Evolutionary conservation across 2,329 filamentous ascomycete species (phyloP).

Genomic region (Colletotrichum acutatum): DNA sequence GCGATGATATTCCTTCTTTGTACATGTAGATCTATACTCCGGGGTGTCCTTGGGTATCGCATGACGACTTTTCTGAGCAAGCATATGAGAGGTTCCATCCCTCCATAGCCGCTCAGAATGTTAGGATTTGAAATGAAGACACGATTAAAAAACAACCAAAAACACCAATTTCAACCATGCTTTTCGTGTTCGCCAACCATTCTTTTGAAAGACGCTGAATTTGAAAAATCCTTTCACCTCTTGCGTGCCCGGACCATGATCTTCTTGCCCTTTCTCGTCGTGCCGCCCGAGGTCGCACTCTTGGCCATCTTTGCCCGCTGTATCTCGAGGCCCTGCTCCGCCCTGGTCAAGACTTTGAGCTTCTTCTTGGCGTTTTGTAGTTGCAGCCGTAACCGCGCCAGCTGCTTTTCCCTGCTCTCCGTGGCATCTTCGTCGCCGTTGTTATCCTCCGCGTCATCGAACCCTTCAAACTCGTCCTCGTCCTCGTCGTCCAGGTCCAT

Average conservation of each 20-base stretch:
- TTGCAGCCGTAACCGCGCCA: constrained; percentile 59
- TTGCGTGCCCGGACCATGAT: constrained; percentile 72
- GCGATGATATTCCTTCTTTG: constrained; percentile 24
- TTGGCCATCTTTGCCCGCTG: constrained; percentile 74
- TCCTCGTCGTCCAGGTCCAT: constrained; percentile 41
- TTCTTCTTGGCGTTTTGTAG: constrained; percentile 64
- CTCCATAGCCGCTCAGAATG: constrained; percentile 24
- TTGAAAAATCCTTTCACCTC: constrained; percentile 51
- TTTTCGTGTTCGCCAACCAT: constrained; percentile 27
- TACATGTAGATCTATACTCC: constrained; percentile 36
- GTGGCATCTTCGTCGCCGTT: constrained; percentile 44
- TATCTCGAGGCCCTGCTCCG: constrained; percentile 67
- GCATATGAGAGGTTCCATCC: constrained; percentile 10
- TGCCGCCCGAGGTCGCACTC: constrained; percentile 68
- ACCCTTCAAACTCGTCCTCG: constrained; percentile 40
- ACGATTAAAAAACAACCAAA: constrained; percentile 5
- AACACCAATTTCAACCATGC: constrained; percentile 4
- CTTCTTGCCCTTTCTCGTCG: constrained; percentile 70
- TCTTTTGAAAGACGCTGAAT: neutral
- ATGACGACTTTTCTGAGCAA: constrained; percentile 36
- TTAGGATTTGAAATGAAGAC: constrained; percentile 31
- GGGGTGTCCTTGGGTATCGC: constrained; percentile 36
- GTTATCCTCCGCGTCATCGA: constrained; percentile 36
- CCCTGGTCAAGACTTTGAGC: constrained; percentile 63
- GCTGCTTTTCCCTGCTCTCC: constrained; percentile 53